Base-by-base conservation (phyloP, 164 flowering plant species). In the Saururus chinensis region DNA sequence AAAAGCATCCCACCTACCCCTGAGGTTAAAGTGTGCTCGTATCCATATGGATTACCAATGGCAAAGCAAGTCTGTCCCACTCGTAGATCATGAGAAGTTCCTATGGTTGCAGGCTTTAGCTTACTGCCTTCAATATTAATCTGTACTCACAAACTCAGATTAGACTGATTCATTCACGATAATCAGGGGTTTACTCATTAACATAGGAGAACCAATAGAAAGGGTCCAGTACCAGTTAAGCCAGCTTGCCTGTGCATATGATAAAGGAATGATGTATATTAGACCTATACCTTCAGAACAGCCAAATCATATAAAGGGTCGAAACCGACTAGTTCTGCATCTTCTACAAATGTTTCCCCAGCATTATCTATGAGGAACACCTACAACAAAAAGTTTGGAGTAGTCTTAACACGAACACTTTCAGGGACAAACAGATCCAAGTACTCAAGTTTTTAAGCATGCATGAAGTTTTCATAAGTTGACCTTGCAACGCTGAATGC, bases 31-130 rank as follows among this genome's bases (percentile, higher is more conserved):
- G 96, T 89, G 73, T 89, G 83, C 65, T 86, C 95, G 69, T 77
- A 87, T 69, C 96, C 98, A 67, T 74, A 87, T 51, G 98, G 98
- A 75, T 86, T 92, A 52, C 96, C 96, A 69, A 92, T 87, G 19
- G 98, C 96, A 71, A 76, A 87, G 74, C 96, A 89, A 72, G 87
- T 89, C 70, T 92, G 98, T 16, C 96, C 98, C 40, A 92, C 96
- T 55, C 49, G 86, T 60, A 89, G 60, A 52, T 79, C 75, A 35
- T 56, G 63, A 53, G 96, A 87, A 20, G 79, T 82, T 30, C 96
- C 98, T 65, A 89, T 59, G 60, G 71, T 67, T 40, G 80, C 84
- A 14, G 96, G 93, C 67, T 82, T 87, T 56, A 87, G 42, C 64
- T 84, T 79, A 64, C 63, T 66, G 19, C 80, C 84, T 23, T 77